Conservation (phyloP, 2,329 filamentous ascomycete genomes). For the Cordyceps javanica region DNA sequence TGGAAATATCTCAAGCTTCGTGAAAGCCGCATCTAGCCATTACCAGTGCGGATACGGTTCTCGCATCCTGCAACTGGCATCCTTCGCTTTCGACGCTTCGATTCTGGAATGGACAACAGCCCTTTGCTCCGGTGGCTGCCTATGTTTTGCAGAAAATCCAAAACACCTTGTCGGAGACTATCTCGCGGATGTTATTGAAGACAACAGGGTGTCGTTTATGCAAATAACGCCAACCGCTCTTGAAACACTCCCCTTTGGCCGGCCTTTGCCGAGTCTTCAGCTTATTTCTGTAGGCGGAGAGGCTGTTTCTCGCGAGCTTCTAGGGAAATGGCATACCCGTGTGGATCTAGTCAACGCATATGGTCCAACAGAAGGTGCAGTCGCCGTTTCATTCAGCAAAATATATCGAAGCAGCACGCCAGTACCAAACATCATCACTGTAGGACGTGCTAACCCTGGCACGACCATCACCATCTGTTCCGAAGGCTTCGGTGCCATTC, state of each 20-base stretch:
- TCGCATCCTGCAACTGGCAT: conserved; percentile 5
- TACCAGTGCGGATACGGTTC: conserved; percentile 1
- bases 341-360: conserved; percentile 4
- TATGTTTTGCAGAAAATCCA: conserved; percentile 5
- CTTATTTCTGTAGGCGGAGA: conserved; percentile 9
- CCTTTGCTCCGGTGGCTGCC: background rate
- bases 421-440: background rate
- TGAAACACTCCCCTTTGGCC: background rate
- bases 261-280: background rate
- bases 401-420: background rate
- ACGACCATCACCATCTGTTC: background rate
- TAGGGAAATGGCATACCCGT: conserved; percentile 3
- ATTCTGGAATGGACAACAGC: conserved; percentile 8
- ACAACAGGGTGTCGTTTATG: background rate
- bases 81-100: conserved; percentile 9
- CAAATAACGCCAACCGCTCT: background rate
- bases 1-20: conserved; percentile 4
- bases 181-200: background rate
- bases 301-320: conserved; percentile 1
- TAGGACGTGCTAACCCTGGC: background rate
- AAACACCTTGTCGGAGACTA: conserved; percentile 4
- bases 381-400: too few relatives aligned
- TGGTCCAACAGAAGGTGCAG: background rate
- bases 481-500: background rate
- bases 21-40: background rate